Evolutionary conservation across 805 yeast species (phyloP).

Genomic region (Kuraishia capsulata): DNA sequence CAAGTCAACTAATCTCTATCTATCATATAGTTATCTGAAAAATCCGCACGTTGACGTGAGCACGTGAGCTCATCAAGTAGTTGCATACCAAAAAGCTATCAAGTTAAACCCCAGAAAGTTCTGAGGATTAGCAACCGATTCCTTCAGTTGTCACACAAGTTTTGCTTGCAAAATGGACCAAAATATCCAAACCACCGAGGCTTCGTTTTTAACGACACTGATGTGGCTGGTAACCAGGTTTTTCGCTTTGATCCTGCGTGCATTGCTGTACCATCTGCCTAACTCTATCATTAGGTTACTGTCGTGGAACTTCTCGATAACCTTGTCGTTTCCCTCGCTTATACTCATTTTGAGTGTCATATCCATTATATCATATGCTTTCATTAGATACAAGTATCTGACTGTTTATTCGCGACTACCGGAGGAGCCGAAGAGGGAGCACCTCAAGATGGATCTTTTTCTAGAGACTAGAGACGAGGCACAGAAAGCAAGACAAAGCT

Average conservation of each 20-base stretch:
- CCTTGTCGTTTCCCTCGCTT: conserved; percentile 41
- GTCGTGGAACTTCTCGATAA: conserved; percentile 38
- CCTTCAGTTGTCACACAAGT: too few relatives aligned
- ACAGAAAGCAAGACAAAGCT: conserved; percentile 42
- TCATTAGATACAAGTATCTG: conserved; percentile 54
- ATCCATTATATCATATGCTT: conserved; percentile 27
- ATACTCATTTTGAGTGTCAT: conserved; percentile 22
- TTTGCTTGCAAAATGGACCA: background rate
- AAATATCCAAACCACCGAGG: background rate
- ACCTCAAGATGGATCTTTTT: conserved; percentile 38
- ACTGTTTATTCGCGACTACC: conserved; percentile 54
- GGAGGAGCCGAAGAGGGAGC: conserved; percentile 31
- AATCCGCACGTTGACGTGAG: too few relatives aligned
- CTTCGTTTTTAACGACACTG: background rate
- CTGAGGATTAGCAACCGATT: too few relatives aligned
- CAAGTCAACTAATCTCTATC: too few relatives aligned
- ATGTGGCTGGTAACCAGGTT: background rate
- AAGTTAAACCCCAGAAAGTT: too few relatives aligned
- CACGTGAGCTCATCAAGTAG: too few relatives aligned
- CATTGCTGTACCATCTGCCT: conserved; percentile 6
- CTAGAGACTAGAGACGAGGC: conserved; percentile 26
- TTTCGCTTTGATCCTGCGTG: background rate
- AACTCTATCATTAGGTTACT: conserved; percentile 17
- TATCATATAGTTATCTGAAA: too few relatives aligned
- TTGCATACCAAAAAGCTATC: too few relatives aligned